Conservation (phyloP, 768 basidiomycete genomes). For the Mycena venus region DNA sequence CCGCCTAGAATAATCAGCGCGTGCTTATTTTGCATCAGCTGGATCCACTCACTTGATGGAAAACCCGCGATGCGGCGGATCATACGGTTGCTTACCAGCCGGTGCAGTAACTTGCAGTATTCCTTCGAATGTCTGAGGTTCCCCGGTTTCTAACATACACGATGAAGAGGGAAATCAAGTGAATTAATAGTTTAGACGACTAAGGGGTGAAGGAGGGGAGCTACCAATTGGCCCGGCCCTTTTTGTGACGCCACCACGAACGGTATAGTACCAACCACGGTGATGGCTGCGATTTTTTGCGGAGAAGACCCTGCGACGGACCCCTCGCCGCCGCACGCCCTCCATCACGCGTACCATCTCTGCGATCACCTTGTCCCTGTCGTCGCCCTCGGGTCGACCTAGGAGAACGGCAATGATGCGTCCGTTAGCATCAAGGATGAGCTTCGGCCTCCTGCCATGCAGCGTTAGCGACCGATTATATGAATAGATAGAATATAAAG, state of each 20-base stretch:
- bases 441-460: neutral
- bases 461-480: neutral
- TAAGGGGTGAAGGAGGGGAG: too few relatives aligned
- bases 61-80: neutral
- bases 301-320: neutral
- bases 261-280: neutral
- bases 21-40: too few relatives aligned
- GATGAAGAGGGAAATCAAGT: too few relatives aligned
- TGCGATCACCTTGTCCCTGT: neutral
- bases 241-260: neutral
- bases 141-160: too few relatives aligned
- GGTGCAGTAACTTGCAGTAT: too few relatives aligned
- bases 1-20: neutral
- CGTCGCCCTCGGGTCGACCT: neutral
- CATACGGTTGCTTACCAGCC: neutral
- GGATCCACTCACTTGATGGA: neutral
- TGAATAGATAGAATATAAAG: neutral
- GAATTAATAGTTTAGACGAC: too few relatives aligned
- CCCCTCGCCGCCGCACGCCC: neutral
- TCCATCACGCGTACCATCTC: neutral
- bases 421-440: neutral
- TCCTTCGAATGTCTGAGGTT: too few relatives aligned
- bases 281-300: neutral
- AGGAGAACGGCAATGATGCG: neutral
- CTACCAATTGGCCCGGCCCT: neutral